Evolutionary conservation across 2,329 filamentous ascomycete genomes (phyloP).

Genomic region (Coniella vitis): DNA sequence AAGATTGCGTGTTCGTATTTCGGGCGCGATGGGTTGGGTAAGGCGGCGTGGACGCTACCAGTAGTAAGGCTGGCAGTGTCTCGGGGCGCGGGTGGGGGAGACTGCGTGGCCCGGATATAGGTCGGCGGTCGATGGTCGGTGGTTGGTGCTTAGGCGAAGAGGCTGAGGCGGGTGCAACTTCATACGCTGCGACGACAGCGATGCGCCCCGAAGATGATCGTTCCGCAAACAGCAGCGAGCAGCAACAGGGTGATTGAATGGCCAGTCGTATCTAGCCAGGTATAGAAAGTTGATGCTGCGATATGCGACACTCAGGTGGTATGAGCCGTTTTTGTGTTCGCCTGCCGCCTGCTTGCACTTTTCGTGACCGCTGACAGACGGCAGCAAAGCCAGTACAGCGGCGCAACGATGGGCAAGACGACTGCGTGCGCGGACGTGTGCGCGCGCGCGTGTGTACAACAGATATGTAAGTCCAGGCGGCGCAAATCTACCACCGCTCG

Average conservation of each 20-base stretch:
- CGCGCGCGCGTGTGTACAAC: no score
- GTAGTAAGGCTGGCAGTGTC: conserved; percentile 4
- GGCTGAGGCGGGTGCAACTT: conserved; percentile 10
- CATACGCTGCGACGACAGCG: neutral
- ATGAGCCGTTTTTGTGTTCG: no score
- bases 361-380: no score
- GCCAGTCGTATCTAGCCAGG: no score
- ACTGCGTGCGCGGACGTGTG: no score
- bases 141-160: neutral
- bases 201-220: neutral
- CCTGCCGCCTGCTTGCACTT: no score
- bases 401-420: neutral
- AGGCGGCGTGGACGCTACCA: neutral
- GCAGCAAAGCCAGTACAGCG: neutral
- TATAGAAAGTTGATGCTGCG: neutral
- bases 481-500: no score
- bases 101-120: conserved; percentile 1
- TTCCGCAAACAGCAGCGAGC: neutral
- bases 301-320: conserved; percentile 2
- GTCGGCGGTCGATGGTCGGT: neutral
- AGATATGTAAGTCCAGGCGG: no score
- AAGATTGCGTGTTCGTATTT: conserved; percentile 8
- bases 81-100: conserved; percentile 10
- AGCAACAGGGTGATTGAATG: neutral
- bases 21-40: neutral